A percentile compares a stretch with the other conserved stretches of the same genome.
Evolutionary conservation across 2,329 filamentous ascomycete species (phyloP).

Genomic region (Fusarium musae): DNA sequence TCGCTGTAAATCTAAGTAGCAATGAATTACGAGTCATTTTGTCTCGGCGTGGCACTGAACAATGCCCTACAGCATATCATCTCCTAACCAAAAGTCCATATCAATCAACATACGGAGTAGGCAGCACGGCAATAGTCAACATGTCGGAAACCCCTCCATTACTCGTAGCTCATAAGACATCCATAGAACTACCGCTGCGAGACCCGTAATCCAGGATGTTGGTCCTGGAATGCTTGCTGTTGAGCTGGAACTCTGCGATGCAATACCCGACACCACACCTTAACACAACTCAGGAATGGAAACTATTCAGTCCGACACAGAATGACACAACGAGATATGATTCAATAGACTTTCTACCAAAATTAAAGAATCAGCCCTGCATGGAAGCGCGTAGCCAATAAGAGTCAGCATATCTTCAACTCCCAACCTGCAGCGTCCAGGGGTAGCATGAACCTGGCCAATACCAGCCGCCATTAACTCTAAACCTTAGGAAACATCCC

Average conservation of each 20-base stretch:
- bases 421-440: slow-evolving; percentile 27
- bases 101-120: background rate
- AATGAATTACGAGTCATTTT: background rate
- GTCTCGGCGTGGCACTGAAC: slow-evolving; percentile 1
- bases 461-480: background rate
- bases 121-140: background rate
- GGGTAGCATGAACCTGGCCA: slow-evolving; percentile 21
- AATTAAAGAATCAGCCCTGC: slow-evolving; percentile 1
- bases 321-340: slow-evolving; percentile 10
- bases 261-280: slow-evolving; percentile 13
- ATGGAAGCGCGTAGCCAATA: background rate
- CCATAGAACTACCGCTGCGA: background rate
- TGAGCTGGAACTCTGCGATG: background rate
- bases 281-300: slow-evolving; percentile 26
- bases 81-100: background rate
- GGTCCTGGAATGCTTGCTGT: slow-evolving; percentile 25
- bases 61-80: background rate
- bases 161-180: slow-evolving; percentile 17
- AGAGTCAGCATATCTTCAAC: background rate
- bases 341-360: background rate
- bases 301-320: background rate
- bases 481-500: slow-evolving; percentile 10
- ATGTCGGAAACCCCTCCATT: background rate
- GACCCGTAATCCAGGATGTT: slow-evolving; percentile 16
- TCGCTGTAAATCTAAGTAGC: background rate